Conservation (phyloP, 2,329 filamentous ascomycete genomes). For the Aureobasidium uvarum region DNA sequence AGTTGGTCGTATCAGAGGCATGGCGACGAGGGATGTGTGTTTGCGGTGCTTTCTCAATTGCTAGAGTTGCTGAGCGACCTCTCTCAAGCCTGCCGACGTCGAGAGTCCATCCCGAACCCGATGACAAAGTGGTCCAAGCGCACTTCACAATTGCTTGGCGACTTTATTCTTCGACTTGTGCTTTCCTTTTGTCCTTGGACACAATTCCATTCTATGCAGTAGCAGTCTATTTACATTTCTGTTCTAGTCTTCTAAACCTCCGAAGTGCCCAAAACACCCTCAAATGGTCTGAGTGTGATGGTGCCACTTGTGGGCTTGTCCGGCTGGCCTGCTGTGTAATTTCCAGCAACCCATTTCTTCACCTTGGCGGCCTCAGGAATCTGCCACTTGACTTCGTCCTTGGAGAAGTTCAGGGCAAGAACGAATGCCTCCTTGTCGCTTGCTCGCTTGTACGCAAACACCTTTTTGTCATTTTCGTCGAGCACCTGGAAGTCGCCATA, state of each 20-base stretch:
- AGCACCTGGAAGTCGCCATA: slow-evolving; percentile 59
- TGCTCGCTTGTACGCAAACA: slow-evolving; percentile 53
- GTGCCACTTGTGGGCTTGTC: slow-evolving; percentile 33
- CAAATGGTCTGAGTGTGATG: slow-evolving; percentile 38
- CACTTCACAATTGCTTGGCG: slow-evolving; percentile 2
- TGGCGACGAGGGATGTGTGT: slow-evolving; percentile 14
- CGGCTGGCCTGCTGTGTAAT: slow-evolving; percentile 36
- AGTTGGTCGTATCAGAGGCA: slow-evolving; percentile 19
- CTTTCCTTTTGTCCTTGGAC: neutral
- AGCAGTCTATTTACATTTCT: neutral
- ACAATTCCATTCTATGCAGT: neutral
- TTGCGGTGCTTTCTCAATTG: neutral
- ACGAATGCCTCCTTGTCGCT: slow-evolving; percentile 37
- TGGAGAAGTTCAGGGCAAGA: slow-evolving; percentile 40
- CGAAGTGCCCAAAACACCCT: slow-evolving; percentile 36
- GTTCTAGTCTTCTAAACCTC: neutral
- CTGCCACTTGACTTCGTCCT: slow-evolving; percentile 36
- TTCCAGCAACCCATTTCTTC: slow-evolving; percentile 40
- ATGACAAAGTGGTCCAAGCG: neutral
- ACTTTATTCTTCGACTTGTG: neutral
- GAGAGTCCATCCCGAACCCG: neutral
- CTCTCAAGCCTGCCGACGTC: neutral
- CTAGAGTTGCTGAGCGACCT: neutral
- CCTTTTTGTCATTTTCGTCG: slow-evolving; percentile 51
- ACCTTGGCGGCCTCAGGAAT: slow-evolving; percentile 37